Evolutionary conservation across 176 grass and related monocot species (phyloP).

Genomic region (Aegilops tauschii): DNA sequence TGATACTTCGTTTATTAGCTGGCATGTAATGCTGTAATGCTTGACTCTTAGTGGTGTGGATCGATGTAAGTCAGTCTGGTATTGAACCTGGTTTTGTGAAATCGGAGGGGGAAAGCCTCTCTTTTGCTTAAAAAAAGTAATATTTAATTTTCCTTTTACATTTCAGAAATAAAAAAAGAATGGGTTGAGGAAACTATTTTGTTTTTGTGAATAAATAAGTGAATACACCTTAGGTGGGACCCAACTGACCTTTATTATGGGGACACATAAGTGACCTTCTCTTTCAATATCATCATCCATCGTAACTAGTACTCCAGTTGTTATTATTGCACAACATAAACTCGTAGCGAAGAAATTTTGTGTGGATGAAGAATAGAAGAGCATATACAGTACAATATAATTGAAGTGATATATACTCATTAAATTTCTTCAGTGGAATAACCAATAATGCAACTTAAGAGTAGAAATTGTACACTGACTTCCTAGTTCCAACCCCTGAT

Average conservation of each 20-base stretch:
- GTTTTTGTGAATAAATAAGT: background rate
- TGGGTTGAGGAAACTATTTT: background rate
- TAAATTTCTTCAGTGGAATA: background rate
- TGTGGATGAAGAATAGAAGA: background rate
- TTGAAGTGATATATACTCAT: background rate
- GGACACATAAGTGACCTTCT: background rate
- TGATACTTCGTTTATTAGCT: too few relatives aligned
- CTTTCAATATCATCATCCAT: background rate
- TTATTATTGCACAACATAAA: conserved; percentile 8
- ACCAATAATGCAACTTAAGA: background rate
- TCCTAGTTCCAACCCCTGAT: background rate
- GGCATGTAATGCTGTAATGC: too few relatives aligned
- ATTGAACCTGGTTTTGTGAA: too few relatives aligned
- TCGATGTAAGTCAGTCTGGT: too few relatives aligned
- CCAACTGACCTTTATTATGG: background rate
- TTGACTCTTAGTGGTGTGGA: too few relatives aligned
- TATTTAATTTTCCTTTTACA: background rate
- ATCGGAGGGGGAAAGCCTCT: too few relatives aligned
- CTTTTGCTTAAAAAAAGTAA: background rate
- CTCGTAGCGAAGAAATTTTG: background rate
- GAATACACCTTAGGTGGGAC: background rate
- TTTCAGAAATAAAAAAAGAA: background rate
- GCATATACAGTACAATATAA: conserved; percentile 2
- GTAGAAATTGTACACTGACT: background rate
- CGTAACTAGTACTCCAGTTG: background rate